phyloP scores from a whole-genome alignment of 2,329 filamentous ascomycete genomes.

The Talaromyces sp. region DNA sequence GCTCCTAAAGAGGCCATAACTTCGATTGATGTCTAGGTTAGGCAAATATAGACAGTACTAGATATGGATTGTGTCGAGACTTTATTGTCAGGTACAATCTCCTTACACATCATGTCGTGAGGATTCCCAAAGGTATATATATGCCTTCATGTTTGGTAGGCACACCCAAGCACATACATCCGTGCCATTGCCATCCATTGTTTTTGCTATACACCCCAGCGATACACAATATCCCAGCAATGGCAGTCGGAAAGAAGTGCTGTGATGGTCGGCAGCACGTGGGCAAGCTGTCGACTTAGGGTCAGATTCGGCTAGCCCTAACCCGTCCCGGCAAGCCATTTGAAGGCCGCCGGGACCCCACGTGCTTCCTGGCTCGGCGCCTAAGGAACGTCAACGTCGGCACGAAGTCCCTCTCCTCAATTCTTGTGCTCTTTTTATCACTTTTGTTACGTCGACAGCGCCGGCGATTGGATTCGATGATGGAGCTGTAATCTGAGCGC shows the following conservation, averaged over 20 bases:
- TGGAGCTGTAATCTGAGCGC: not conserved
- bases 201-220: not conserved
- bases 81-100: not conserved
- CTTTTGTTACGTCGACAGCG: not conserved
- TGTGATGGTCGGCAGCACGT: not conserved
- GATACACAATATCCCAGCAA: not conserved
- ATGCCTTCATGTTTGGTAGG: not conserved
- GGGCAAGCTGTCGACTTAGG: not conserved
- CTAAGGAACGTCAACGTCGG: not conserved
- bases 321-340: not conserved
- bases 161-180: not conserved
- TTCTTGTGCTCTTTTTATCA: not conserved
- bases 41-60: too few relatives aligned
- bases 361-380: not conserved
- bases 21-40: not conserved
- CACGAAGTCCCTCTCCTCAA: not conserved
- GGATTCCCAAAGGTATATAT: not conserved
- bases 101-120: not conserved
- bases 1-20: not conserved
- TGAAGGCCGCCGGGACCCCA: not conserved
- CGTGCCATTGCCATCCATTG: not conserved
- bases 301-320: not conserved
- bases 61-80: not conserved
- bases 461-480: not conserved
- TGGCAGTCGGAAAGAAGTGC: not conserved